Evolutionary conservation across 805 yeast genomes (phyloP), one percentile per base, ranked within the genome.

Genomic region (Torulaspora quercuum): DNA sequence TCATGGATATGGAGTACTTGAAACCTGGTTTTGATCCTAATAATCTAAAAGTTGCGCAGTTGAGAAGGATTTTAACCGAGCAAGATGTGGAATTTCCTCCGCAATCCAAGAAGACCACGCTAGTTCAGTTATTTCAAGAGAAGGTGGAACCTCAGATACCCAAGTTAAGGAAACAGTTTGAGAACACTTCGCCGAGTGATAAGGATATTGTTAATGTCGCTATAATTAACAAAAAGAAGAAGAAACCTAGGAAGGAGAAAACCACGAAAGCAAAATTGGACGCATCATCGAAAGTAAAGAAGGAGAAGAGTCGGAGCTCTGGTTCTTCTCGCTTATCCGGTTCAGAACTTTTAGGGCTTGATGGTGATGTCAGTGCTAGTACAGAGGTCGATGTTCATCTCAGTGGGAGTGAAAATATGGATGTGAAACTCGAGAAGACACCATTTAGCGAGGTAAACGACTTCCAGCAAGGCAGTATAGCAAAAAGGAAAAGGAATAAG

Each of bases 101-200:
- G 1, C 66, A 72, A 29, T 80, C 88, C 5, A 84, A 80, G 54
- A 90, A 90, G 58, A 62, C 73, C 5, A 78, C 75, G 8, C 67
- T 88, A 40, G 59, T 87, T 2, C 62, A 64, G n/a, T 40, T 81
- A n/a, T 85, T 78, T 60, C 64, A 72, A n/a, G 57, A 65, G 4
- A 57, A 78, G 6, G 63, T 85, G 33, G 64, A 63, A 10, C 78
- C 83, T 2, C 60, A 65, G 7, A 65, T 82, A 2, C 61, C 63
- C 0, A 49, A 59, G 27, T 57, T 75, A 23, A 60, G 75, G 37
- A 55, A 54, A 13, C 52, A 43, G 39, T 49, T 54, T 37, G 46
- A 49, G 4, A 53, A 49, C 26, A 63, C 57, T 5, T 55, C 44
- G 24, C 63, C 72, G 4, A 50, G 57, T 19, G 64, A 62, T 23